phyloP scores from a whole-genome alignment of 768 basidiomycete genomes.

The Paxillus involutus region DNA sequence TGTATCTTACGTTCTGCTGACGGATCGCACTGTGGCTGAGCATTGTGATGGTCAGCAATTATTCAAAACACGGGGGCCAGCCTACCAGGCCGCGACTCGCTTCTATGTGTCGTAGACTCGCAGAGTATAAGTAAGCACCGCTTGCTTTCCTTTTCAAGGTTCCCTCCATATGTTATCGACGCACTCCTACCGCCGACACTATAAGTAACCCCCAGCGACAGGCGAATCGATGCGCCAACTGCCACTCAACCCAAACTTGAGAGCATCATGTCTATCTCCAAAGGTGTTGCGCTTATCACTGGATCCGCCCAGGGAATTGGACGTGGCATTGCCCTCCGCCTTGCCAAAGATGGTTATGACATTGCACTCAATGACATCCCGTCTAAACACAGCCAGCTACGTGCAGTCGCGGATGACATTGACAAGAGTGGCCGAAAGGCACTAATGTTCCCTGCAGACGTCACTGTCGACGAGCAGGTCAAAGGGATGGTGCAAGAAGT shows the following conservation, averaged over 20 bases:
- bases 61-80: too few species aligned
- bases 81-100: too few species aligned
- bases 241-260: neutral
- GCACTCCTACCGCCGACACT: too few species aligned
- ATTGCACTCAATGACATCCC: slow-evolving; percentile 29
- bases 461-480: slow-evolving; percentile 23
- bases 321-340: slow-evolving; percentile 14
- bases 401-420: slow-evolving; percentile 20
- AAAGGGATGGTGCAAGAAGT: slow-evolving; percentile 17
- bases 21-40: too few species aligned
- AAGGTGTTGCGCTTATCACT: slow-evolving; percentile 31
- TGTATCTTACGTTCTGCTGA: too few species aligned
- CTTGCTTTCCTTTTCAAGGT: too few species aligned
- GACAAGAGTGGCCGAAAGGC: slow-evolving; percentile 15
- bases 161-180: too few species aligned
- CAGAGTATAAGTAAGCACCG: too few species aligned
- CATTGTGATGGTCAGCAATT: too few species aligned
- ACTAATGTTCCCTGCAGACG: slow-evolving; percentile 16
- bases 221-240: too few species aligned
- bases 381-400: slow-evolving; percentile 11
- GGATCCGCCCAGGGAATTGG: slow-evolving; percentile 33
- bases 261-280: slow-evolving; percentile 10
- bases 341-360: slow-evolving; percentile 24
- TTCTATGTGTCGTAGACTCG: too few species aligned
- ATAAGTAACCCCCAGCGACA: too few species aligned